Evolutionary conservation across 148 eudicot genomes (phyloP).

Genomic region (Persicaria tinctoria): DNA sequence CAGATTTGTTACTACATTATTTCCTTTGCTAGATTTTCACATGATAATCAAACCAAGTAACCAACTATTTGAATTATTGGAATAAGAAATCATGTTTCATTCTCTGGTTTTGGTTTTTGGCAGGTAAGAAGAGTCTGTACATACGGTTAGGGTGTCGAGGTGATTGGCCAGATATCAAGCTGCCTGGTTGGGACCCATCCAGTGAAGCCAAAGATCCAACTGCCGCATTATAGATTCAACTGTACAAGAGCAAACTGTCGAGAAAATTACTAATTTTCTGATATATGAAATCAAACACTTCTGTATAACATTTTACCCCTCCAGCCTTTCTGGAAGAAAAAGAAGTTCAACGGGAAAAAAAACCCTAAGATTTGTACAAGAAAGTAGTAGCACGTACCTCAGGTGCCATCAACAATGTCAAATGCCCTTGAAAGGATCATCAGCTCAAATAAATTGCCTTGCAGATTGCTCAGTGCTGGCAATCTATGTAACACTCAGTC

Average conservation of each 20-base stretch:
- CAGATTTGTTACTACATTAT: too few relatives aligned
- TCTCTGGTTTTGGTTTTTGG: constrained; percentile 15
- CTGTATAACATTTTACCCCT: background rate
- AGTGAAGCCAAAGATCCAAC: constrained; percentile 7
- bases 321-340: background rate
- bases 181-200: constrained; percentile 85
- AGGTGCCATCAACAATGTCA: too few relatives aligned
- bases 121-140: constrained; percentile 82
- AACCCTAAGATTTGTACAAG: too few relatives aligned
- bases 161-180: constrained; percentile 96
- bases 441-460: too few relatives aligned
- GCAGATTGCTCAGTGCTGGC: too few relatives aligned
- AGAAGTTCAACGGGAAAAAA: background rate
- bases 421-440: too few relatives aligned
- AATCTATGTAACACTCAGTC: too few relatives aligned
- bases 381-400: too few relatives aligned
- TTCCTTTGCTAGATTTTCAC: too few relatives aligned
- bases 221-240: background rate
- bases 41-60: too few relatives aligned
- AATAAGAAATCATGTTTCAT: too few relatives aligned
- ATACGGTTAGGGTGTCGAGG: constrained; percentile 88
- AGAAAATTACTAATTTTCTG: background rate
- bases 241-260: background rate
- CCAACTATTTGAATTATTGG: too few relatives aligned
- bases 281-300: background rate